These are phyloP conservation scores for Hagleromyces aurorensis DNA, from an alignment of 805 yeast species.

Conservation along the genomic window DNA sequence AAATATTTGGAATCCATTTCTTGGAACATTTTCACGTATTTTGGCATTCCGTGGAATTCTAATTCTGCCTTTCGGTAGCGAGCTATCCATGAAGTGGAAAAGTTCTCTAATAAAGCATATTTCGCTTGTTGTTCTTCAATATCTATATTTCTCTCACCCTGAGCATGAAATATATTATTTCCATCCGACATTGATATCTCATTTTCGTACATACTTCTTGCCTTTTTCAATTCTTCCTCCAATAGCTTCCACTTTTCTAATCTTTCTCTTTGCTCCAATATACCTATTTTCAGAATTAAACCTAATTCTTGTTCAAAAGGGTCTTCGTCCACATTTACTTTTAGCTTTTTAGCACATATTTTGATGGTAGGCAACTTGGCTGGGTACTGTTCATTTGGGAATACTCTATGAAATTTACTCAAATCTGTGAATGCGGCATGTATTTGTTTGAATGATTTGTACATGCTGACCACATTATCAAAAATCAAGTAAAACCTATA, in stretches of 20 bases:
- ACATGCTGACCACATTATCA: constrained; percentile 42
- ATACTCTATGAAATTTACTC: constrained; percentile 15
- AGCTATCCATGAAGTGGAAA: constrained; percentile 37
- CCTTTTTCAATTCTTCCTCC: constrained; percentile 12
- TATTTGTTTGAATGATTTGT: constrained; percentile 42
- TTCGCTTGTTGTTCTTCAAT: constrained; percentile 6
- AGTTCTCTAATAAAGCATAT: constrained; percentile 25
- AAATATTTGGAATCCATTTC: constrained; percentile 16
- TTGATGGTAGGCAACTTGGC: constrained; percentile 36
- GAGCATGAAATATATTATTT: constrained; percentile 1
- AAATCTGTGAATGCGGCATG: constrained; percentile 36
- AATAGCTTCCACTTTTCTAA: constrained; percentile 32
- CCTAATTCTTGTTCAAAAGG: constrained; percentile 58
- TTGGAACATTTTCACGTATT: constrained; percentile 11
- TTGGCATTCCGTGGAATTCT: constrained; percentile 25
- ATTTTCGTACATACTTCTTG: constrained; percentile 1
- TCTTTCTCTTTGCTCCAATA: constrained; percentile 48
- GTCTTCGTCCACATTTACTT: constrained; percentile 51
- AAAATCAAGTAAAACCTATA: constrained; percentile 40
- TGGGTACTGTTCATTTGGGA: constrained; percentile 24
- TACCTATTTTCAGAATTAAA: constrained; percentile 49
- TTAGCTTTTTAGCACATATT: constrained; percentile 35
- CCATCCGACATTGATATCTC: not conserved
- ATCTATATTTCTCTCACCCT: constrained; percentile 3
- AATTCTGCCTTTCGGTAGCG: constrained; percentile 28